phyloP scores from a whole-genome alignment of 164 flowering plant species.

The Liriodendron chinense region DNA sequence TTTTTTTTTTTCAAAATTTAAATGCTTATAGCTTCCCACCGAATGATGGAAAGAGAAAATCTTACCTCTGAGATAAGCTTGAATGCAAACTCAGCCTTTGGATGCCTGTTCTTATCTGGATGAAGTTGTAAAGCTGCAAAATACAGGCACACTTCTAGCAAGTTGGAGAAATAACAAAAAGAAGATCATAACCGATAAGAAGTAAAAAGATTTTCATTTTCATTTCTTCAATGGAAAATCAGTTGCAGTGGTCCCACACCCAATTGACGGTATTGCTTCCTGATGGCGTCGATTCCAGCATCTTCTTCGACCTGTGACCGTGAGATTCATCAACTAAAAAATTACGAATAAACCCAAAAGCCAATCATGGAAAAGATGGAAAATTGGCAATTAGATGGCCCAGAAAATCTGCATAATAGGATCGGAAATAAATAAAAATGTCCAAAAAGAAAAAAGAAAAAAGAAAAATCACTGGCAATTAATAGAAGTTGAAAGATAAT shows the following conservation, averaged over 20 bases:
- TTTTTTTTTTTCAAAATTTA: too few relatives aligned
- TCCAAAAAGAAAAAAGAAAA: too few relatives aligned
- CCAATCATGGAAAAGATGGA: background rate
- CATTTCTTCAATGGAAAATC: background rate
- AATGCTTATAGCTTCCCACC: background rate
- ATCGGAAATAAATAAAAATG: too few relatives aligned
- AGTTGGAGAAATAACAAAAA: background rate
- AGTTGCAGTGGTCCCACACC: slow-evolving; percentile 34
- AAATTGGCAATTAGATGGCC: background rate
- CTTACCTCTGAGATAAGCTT: slow-evolving; percentile 81
- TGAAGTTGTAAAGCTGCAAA: slow-evolving; percentile 81
- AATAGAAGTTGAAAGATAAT: too few relatives aligned
- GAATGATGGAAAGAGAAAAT: background rate
- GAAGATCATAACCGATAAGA: too few relatives aligned
- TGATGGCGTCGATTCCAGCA: slow-evolving; percentile 46
- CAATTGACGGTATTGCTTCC: slow-evolving; percentile 59
- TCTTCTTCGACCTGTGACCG: slow-evolving; percentile 56
- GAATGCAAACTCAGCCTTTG: slow-evolving; percentile 84
- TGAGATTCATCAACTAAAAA: background rate
- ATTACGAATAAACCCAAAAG: background rate
- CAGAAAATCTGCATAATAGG: too few relatives aligned
- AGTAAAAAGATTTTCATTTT: background rate
- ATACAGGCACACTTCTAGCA: background rate
- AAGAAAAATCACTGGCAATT: too few relatives aligned
- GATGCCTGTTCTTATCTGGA: slow-evolving; percentile 89